A percentile compares a stretch with the other conserved stretches of the same genome.
phyloP scores from a whole-genome alignment of 495 filamentous ascomycete species.

The Trichoderma virens region DNA sequence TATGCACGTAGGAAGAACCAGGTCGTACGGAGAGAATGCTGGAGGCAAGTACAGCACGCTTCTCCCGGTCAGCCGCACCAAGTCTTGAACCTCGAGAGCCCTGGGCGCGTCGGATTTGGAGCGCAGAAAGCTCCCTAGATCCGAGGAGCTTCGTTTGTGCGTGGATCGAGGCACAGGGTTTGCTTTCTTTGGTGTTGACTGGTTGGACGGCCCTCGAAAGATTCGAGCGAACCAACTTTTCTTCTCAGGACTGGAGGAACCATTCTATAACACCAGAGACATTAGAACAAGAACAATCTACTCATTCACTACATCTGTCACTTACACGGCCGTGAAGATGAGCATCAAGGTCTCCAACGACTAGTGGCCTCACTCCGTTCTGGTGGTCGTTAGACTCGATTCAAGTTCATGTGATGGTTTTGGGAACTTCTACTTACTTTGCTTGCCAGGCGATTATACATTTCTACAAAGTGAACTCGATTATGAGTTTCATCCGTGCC shows the following conservation, averaged over 20 bases:
- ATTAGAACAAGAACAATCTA: background rate
- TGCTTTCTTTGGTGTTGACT: background rate
- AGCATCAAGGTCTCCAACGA: conserved; percentile 24
- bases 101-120: conserved; percentile 49
- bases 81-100: conserved; percentile 52
- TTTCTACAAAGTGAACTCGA: conserved; percentile 33
- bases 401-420: background rate
- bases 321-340: background rate
- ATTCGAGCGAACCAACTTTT: background rate
- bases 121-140: conserved; percentile 42
- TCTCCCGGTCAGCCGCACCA: conserved; percentile 68
- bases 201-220: background rate
- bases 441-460: conserved; percentile 49
- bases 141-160: conserved; percentile 34
- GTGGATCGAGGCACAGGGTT: background rate
- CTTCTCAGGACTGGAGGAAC: background rate
- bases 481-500: conserved; percentile 37
- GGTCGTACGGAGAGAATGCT: conserved; percentile 54
- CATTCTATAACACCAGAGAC: background rate
- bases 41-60: conserved; percentile 58
- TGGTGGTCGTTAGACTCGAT: conserved; percentile 17
- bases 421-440: conserved; percentile 25
- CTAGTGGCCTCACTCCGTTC: conserved; percentile 33
- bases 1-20: conserved; percentile 67
- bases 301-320: background rate